phyloP scores from a whole-genome alignment of 2,329 filamentous ascomycete genomes.

The Cercospora citrullina region DNA sequence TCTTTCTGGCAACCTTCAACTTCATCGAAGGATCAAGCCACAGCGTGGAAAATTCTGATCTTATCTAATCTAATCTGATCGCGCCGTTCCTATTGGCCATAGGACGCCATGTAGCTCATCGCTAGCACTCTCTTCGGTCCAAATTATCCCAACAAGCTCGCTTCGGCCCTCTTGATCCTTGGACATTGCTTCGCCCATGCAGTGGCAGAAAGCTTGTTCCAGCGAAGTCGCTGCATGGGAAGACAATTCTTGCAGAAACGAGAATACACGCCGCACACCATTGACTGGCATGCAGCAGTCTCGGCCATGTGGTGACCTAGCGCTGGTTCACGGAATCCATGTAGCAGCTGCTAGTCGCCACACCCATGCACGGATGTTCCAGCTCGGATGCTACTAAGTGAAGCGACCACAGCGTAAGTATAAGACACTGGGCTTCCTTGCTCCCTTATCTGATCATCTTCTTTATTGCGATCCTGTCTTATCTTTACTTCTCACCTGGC shows the following conservation, averaged over 20 bases:
- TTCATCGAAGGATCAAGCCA: slow-evolving; percentile 2
- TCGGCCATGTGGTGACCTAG: slow-evolving; percentile 7
- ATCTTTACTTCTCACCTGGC: neutral
- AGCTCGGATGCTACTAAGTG: slow-evolving; percentile 6
- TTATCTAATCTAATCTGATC: slow-evolving; percentile 10
- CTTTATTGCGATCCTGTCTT: neutral
- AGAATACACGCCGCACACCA: neutral
- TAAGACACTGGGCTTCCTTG: neutral
- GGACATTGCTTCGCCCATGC: slow-evolving; percentile 4
- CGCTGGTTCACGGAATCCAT: neutral
- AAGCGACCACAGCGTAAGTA: neutral
- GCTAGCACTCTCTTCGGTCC: neutral
- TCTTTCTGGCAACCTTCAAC: neutral
- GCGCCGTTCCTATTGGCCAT: neutral
- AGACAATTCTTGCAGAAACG: slow-evolving; percentile 4
- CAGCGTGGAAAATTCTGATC: neutral
- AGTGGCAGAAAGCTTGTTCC: slow-evolving; percentile 6
- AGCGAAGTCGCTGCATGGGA: neutral
- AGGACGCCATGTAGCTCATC: neutral
- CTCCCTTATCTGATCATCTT: slow-evolving; percentile 12
- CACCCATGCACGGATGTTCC: neutral
- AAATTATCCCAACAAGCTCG: slow-evolving; percentile 7
- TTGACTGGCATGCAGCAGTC: neutral
- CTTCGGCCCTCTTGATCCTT: neutral
- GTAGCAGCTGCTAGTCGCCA: slow-evolving; percentile 1